phyloP scores from a whole-genome alignment of 2,329 filamentous ascomycete species.

The Sporothrix brasiliensis region DNA sequence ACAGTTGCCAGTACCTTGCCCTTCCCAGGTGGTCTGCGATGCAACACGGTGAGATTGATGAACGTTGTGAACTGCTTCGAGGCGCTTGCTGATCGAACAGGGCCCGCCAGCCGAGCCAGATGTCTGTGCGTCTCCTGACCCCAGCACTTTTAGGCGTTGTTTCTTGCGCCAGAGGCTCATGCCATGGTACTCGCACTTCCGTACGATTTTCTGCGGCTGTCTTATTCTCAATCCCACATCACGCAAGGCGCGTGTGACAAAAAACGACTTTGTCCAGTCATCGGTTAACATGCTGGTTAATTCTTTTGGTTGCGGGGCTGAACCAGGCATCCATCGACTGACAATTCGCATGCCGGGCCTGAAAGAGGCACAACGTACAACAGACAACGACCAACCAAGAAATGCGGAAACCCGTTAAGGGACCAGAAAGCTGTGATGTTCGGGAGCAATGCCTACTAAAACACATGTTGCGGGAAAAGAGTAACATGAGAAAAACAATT shows the following conservation, averaged over 20 bases:
- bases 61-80: constrained; percentile 33
- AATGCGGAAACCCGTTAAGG: neutral
- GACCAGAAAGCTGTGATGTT: constrained; percentile 30
- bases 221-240: constrained; percentile 33
- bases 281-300: neutral
- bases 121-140: constrained; percentile 40
- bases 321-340: constrained; percentile 14
- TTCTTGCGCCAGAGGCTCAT: constrained; percentile 3
- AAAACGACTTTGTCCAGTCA: constrained; percentile 27
- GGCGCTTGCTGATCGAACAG: constrained; percentile 36
- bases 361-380: neutral
- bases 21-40: constrained; percentile 27
- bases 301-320: constrained; percentile 14
- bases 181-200: constrained; percentile 1
- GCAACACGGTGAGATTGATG: constrained; percentile 35
- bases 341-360: neutral
- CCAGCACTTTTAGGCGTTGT: constrained; percentile 27
- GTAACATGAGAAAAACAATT: constrained; percentile 17
- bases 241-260: constrained; percentile 40
- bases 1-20: neutral
- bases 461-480: constrained; percentile 31
- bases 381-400: constrained; percentile 14
- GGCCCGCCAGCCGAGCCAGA: constrained; percentile 36
- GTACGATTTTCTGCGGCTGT: constrained; percentile 18
- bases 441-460: constrained; percentile 33